Evolutionary conservation across 441 rosid genomes (phyloP).

Genomic region (Melastoma candidum): DNA sequence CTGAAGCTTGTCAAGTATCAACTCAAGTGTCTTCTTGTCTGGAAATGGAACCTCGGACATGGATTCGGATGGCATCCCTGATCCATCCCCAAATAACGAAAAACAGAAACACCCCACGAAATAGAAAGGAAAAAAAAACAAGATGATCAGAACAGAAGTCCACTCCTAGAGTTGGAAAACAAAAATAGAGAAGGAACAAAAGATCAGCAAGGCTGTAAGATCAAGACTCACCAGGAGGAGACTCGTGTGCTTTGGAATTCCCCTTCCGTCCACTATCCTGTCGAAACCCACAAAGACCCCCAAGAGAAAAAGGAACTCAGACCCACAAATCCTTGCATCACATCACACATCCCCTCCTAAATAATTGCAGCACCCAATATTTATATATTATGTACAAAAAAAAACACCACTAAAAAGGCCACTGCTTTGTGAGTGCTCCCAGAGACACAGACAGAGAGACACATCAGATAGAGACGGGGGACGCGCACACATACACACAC

Average conservation of each 20-base stretch:
- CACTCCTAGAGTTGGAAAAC: neutral
- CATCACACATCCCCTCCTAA: constrained; percentile 10
- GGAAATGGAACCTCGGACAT: constrained; percentile 44
- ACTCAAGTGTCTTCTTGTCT: constrained; percentile 63
- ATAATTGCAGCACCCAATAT: constrained; percentile 4
- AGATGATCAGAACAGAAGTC: neutral
- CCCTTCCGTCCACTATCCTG: constrained; percentile 52
- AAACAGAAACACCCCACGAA: constrained; percentile 14
- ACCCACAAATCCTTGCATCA: constrained; percentile 6
- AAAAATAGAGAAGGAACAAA: constrained; percentile 7
- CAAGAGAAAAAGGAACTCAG: neutral
- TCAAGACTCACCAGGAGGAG: constrained; percentile 32
- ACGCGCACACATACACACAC: too few relatives aligned
- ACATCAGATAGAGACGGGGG: too few relatives aligned
- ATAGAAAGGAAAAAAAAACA: neutral
- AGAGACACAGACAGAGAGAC: constrained; percentile 20
- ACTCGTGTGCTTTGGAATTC: constrained; percentile 26
- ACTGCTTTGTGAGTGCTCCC: neutral
- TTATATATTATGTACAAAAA: neutral
- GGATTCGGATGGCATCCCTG: constrained; percentile 40
- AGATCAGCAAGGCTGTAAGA: neutral
- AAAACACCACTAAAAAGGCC: too few relatives aligned
- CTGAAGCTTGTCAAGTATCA: constrained; percentile 86
- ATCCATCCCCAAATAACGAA: constrained; percentile 13
- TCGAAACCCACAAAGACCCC: constrained; percentile 16